Base-by-base conservation (phyloP, 306 rosid genomes). In the Parietaria judaica region DNA sequence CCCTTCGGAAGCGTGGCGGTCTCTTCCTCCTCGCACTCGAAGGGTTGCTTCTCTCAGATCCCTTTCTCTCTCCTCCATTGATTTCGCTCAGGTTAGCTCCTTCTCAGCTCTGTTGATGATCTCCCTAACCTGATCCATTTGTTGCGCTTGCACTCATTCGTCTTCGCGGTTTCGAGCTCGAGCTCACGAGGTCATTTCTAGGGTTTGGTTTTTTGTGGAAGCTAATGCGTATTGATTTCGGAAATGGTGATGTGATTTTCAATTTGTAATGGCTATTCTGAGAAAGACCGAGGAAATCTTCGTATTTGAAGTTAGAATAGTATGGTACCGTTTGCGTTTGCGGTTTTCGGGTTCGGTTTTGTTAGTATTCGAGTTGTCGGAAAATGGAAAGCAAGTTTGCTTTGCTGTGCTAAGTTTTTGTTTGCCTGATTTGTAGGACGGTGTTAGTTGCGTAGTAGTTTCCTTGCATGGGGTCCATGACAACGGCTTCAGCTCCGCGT, bases 381-480 rank as follows among this genome's bases (percentile, higher is more conserved):
- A 7, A 39, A 39, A n/a, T n/a, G n/a, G 44, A 39, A 39, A 39
- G 7, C 44, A 39, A 3, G 44, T 7, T 39, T 7, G 44, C 44
- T 39, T 39, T 39, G 44, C 7, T 39, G 44, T 7, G 44, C 44
- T 39, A 5, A 41, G 45, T 41, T 5, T 5, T 8, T 41, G 45
- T 41, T 41, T 41, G 6, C 45, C 9, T 41, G 45, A 1, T 5
- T 5, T 41, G 45, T 41, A 41, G 45, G 45, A 41, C 9, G 6
- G 45, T 41, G 45, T 41, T 41, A 41, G 45, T 41, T 8, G 45
- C 9, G 6, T 39, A 62, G 63, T 71, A n/a, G n/a, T 73, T 45
- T 31, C 56, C 81, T 84, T 74, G 66, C 54, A 88, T 94, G 99
- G 91, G 97, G 64, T 90, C 97, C 61, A 71, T 84, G 72, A 94